Conservation (phyloP, 768 basidiomycete species). For the Lactarius deliciosus region DNA sequence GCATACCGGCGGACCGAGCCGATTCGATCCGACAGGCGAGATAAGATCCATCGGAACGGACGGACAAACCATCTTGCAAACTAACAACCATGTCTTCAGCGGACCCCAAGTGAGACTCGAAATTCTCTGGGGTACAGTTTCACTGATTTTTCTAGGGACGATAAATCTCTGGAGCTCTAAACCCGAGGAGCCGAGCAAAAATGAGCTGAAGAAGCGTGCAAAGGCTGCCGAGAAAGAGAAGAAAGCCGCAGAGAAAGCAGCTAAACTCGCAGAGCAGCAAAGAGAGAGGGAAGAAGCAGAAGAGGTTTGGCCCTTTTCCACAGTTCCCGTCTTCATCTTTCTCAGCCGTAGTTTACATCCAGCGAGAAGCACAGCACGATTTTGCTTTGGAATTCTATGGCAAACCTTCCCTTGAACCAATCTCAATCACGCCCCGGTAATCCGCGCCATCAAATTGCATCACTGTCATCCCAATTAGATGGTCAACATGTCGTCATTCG, state of each 20-base stretch:
- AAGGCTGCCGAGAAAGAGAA: constrained; percentile 90
- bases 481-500: constrained; percentile 81
- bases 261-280: constrained; percentile 72
- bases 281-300: constrained; percentile 66
- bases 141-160: constrained; percentile 6
- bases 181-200: constrained; percentile 69
- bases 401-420: constrained; percentile 82
- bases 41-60: constrained; percentile 22
- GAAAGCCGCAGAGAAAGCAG: constrained; percentile 84
- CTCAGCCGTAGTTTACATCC: neutral
- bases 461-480: constrained; percentile 59
- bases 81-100: constrained; percentile 24
- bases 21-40: neutral
- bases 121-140: neutral
- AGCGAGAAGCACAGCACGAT: constrained; percentile 50
- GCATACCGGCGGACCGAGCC: constrained; percentile 10
- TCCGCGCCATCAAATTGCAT: constrained; percentile 60
- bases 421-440: constrained; percentile 73
- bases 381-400: constrained; percentile 82
- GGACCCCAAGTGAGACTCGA: constrained; percentile 17
- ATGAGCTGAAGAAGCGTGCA: constrained; percentile 85
- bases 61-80: neutral
- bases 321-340: neutral
- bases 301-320: constrained; percentile 44
- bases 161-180: constrained; percentile 1